Conservation (phyloP, 768 basidiomycete genomes). For the Hypholoma fasciculare region DNA sequence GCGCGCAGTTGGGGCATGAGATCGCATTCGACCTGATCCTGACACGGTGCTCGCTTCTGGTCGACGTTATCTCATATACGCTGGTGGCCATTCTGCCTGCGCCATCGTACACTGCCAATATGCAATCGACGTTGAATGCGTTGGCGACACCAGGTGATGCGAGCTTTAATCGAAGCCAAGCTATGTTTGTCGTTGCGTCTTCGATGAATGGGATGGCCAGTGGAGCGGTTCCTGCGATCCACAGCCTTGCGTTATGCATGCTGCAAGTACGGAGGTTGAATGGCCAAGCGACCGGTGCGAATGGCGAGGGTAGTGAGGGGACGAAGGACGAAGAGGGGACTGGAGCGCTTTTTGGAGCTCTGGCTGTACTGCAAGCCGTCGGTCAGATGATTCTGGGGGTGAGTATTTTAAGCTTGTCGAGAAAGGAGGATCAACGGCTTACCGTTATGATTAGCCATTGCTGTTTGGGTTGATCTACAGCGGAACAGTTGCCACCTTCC, state of each 20-base stretch:
- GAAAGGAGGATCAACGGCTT: neutral
- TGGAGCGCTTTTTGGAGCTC: slow-evolving; percentile 70
- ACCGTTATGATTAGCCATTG: slow-evolving; percentile 46
- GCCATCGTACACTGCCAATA: slow-evolving; percentile 35
- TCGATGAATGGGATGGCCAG: slow-evolving; percentile 63
- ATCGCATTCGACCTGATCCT: slow-evolving; percentile 72
- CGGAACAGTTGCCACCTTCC: slow-evolving; percentile 63
- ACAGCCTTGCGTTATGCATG: slow-evolving; percentile 73
- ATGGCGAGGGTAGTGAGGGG: slow-evolving; percentile 11
- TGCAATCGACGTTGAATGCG: slow-evolving; percentile 1
- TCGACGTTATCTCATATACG: slow-evolving; percentile 66
- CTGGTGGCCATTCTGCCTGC: slow-evolving; percentile 57
- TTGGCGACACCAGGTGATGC: slow-evolving; percentile 8
- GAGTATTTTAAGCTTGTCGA: slow-evolving; percentile 16
- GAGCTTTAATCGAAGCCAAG: slow-evolving; percentile 32
- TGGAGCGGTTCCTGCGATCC: slow-evolving; percentile 66
- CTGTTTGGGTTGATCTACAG: slow-evolving; percentile 75
- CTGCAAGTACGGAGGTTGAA: slow-evolving; percentile 43
- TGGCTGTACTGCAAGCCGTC: slow-evolving; percentile 68
- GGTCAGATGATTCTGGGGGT: slow-evolving; percentile 67
- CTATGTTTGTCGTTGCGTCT: slow-evolving; percentile 61
- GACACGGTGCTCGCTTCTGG: slow-evolving; percentile 56
- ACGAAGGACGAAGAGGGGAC: slow-evolving; percentile 24
- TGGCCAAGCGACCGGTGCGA: slow-evolving; percentile 17
- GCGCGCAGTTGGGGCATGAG: slow-evolving; percentile 55